Base-by-base conservation (phyloP, 495 filamentous ascomycete genomes). In the Trichodelitschia bisporula region DNA sequence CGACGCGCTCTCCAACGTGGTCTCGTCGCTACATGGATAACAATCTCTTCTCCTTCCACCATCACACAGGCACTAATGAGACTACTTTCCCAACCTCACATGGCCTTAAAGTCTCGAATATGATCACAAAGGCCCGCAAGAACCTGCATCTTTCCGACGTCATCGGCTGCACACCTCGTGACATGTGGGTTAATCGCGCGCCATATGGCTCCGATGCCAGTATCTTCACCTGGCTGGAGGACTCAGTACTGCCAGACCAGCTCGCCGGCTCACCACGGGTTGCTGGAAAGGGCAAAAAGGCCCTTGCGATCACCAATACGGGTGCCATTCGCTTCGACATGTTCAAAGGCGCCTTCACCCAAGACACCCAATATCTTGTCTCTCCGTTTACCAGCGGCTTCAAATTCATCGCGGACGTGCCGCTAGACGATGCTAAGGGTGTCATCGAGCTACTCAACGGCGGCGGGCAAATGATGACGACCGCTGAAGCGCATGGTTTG, bases 271-370 rank as follows among this genome's bases (percentile, higher is more conserved):
- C 19, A 40, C 57, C 31, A n/a, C 34, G 30, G n/a, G 18, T 13
- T 38, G 30, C 47, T 49, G 11, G 40, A 39, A 16, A 41, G 45
- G 52, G 59, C 10, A 55, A 52, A 14, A 61, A 80, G 9, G 59
- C 64, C 0, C 53, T 93, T 4, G 72, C 69, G 5, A 62, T 95
- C 36, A 52, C 72, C 17, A 97, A 97, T 45, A 89, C 79, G 4
- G 86, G 86, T 6, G 74, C 75, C 2, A 68, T 95, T 34, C 74
- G 86, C 28, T 95, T 93, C 45, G 86, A 97, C 45, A 72, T 97
- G 37, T 91, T 93, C 60, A 62, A 83, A 44, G 89, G 86, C 0
- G 55, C 69, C 1, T 93, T 93, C 39, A 93, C 86, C 0, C 66
- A 61, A 28, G 86, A 97, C 42, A 72, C 71, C 0, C 73, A 69